Evolutionary conservation across 495 filamentous ascomycete species (phyloP), one percentile per base, ranked within the genome.

Genomic region (Penicilliopsis zonata): DNA sequence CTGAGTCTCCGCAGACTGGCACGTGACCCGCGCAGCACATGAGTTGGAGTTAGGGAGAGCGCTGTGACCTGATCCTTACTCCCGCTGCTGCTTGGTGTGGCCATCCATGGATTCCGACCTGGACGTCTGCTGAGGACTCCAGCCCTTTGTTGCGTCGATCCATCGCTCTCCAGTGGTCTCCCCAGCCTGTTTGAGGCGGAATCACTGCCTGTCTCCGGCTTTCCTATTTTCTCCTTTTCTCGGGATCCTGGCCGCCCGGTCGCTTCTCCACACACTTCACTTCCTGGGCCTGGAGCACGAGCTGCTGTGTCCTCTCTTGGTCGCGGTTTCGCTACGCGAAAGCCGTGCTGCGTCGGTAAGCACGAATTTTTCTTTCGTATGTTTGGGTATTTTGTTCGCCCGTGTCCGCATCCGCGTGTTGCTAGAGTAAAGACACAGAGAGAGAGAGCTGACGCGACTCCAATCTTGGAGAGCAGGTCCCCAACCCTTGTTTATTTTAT

Each of bases 161-260:
- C 31, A 40, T 53, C 38, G 34, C 43, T 44, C 24, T 37, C 44
- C 47, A 47, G 47, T 33, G 48, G 45, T 38, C 41, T 48, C 37
- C n/a, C 23, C 33, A 50, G 56, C 50, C 53, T 44, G 39, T 53
- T 46, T 43, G 50, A 52, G 56, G 52, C 55, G 53, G 56, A 16
- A 44, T 28, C 41, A 32, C 50, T 47, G 50, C 58, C 49, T 51
- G 41, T 50, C 46, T 33, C 50, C 49, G 50, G 58, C 49, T 51
- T 43, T 50, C 46, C 45, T 52, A 38, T 35, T 40, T 35, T 15
- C 36, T 46, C 29, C 44, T 45, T 47, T 38, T 36, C 36, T 28
- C 48, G 33, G 37, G 44, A 45, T 38, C 20, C 36, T 39, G 44
- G 47, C 50, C 43, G 41, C 43, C 46, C 49, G 52, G 45, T 53